These are phyloP conservation scores for Agaricus blazei DNA, from an alignment of 768 basidiomycete genomes.

Conservation along the genomic window DNA sequence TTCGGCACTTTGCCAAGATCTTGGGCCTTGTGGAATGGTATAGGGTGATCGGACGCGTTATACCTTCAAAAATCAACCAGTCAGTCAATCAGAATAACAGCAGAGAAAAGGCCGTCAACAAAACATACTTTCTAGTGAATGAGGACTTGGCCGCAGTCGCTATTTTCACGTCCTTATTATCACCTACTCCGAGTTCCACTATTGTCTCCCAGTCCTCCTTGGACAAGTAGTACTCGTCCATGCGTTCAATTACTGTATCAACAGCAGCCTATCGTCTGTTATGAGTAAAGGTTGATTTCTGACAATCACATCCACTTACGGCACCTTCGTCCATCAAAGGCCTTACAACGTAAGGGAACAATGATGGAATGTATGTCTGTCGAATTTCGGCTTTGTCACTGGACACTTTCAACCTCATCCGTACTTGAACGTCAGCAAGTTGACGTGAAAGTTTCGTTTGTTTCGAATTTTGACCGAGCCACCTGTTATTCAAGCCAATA, in stretches of 20 bases:
- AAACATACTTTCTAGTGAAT: slow-evolving; percentile 76
- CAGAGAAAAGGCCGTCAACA: neutral
- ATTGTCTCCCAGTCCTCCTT: slow-evolving; percentile 98
- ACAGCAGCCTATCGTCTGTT: slow-evolving; percentile 57
- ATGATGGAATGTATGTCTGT: slow-evolving; percentile 85
- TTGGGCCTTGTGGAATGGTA: slow-evolving; percentile 88
- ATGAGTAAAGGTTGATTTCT: neutral
- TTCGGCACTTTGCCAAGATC: slow-evolving; percentile 77
- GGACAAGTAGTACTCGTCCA: slow-evolving; percentile 93
- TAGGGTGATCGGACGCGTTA: slow-evolving; percentile 85
- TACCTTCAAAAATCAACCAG: slow-evolving; percentile 49
- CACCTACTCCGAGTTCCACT: slow-evolving; percentile 87
- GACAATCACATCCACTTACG: slow-evolving; percentile 42
- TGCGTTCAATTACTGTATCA: slow-evolving; percentile 74
- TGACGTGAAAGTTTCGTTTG: slow-evolving; percentile 76
- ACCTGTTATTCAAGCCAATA: slow-evolving; percentile 41
- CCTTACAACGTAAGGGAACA: slow-evolving; percentile 74
- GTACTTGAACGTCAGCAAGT: slow-evolving; percentile 86
- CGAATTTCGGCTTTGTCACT: slow-evolving; percentile 88
- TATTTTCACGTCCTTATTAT: slow-evolving; percentile 81
- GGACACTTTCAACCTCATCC: slow-evolving; percentile 92
- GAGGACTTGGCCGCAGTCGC: slow-evolving; percentile 73
- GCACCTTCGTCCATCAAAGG: slow-evolving; percentile 72
- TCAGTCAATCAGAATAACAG: neutral
- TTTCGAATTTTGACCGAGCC: slow-evolving; percentile 98